Percentiles rank a stretch among this genome's conserved stretches.
Evolutionary conservation across 352 stramenopile species (phyloP).

Genomic region (Pythium phragmiticola): DNA sequence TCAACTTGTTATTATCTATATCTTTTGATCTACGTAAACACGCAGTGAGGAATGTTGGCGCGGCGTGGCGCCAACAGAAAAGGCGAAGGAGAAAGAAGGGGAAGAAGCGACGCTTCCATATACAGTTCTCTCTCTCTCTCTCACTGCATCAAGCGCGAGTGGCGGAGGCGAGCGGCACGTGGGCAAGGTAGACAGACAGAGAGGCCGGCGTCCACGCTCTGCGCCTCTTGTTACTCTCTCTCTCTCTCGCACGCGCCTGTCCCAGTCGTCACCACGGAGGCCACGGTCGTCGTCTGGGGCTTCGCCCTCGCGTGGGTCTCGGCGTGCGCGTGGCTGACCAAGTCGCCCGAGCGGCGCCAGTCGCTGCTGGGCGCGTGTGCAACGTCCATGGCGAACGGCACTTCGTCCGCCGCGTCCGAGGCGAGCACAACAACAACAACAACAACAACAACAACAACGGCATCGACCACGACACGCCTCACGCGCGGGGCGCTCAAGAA

Average conservation of each 20-base stretch:
- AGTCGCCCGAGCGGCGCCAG: constrained; percentile 18
- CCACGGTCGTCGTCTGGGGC: constrained; percentile 8
- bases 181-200: neutral
- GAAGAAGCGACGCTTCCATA: neutral
- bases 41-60: constrained; percentile 8
- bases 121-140: neutral
- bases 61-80: neutral
- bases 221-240: neutral
- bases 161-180: neutral
- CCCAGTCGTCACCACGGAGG: constrained; percentile 18
- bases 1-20: too few relatives aligned
- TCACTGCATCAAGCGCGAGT: neutral
- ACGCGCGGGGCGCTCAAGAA: constrained; percentile 23
- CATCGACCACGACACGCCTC: constrained; percentile 7
- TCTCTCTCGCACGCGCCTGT: neutral
- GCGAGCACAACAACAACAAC: neutral
- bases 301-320: constrained; percentile 24
- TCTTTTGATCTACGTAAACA: too few relatives aligned
- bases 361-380: constrained; percentile 4
- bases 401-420: neutral
- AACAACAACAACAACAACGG: neutral
- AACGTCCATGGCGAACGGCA: constrained; percentile 13
- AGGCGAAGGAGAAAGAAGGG: constrained; percentile 5
- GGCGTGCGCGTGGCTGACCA: constrained; percentile 31
- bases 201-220: neutral